Base-by-base conservation (phyloP, 208 protist species). In the Crithidia brevicula region DNA sequence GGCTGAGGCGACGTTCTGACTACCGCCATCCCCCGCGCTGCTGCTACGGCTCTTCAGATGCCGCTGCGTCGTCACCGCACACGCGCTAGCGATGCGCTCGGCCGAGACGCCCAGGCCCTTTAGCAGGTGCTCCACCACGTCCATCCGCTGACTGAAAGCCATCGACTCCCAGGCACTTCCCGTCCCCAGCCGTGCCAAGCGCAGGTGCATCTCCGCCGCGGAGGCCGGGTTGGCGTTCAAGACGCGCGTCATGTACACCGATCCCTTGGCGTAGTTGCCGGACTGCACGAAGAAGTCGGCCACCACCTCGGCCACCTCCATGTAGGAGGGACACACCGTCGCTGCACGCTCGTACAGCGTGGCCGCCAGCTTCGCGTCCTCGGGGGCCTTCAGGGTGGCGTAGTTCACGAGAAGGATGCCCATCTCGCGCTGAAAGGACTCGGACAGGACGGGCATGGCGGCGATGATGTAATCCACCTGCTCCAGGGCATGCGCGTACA, bases 381-480 rank as follows among this genome's bases (percentile, higher is more conserved):
- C 61, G 4, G 62, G 54, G 0, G 73, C 56, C 49, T 85, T 82
- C 22, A 94, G 77, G 4, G 83, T 88, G 27, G 88, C 88, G 62
- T 86, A 91, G 79, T 94, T 94, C 23, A 86, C 83, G 11, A 94
- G 74, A 56, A 90, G 54, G 71, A 91, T 84, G 34, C 77, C 75
- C 71, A 88, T 78, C 63, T 91, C 85, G 22, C 79, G 71, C 56
- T 75, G 66, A 51, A 83, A 84, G 34, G 78, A 71, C 2, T 65
- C 45, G 27, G 62, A 59, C 22, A 65, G 38, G 33, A 72, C 57
- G 4, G 50, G 65, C 50, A 58, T 46, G 22, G 65, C 31, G n/a
- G 63, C 67, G 36, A 18, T n/a, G 53, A 72, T 71, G 11, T 66
- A 23, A 36, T 83, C 70, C 31, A 78, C 69, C 40, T 84, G 77